Evolutionary conservation across 2,329 filamentous ascomycete species (phyloP).

Genomic region (Stagonosporopsis cucurbitacearum): DNA sequence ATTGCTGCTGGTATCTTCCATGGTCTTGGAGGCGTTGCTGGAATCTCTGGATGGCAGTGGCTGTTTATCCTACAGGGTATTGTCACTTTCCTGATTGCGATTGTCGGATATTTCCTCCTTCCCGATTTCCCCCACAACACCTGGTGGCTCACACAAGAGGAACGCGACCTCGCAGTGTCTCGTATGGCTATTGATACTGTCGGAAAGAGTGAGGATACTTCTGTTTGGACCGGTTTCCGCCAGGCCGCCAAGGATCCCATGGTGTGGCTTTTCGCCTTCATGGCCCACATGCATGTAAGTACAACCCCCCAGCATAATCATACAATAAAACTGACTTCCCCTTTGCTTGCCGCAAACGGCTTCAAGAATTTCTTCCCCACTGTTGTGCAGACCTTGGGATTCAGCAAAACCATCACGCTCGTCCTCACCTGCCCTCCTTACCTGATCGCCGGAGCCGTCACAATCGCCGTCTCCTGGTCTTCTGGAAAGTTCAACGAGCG

Average conservation of each 20-base stretch:
- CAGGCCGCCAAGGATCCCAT: conserved; percentile 51
- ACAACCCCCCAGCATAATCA: conserved; percentile 28
- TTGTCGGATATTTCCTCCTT: conserved; percentile 64
- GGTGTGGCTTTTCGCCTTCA: conserved; percentile 50
- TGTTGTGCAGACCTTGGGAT: conserved; percentile 68
- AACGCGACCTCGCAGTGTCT: conserved; percentile 48
- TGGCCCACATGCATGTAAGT: conserved; percentile 49
- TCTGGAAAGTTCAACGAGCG: conserved; percentile 75
- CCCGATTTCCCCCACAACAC: conserved; percentile 69
- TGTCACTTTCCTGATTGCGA: conserved; percentile 67
- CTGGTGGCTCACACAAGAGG: conserved; percentile 48
- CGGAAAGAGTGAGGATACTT: conserved; percentile 50
- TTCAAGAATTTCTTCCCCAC: conserved; percentile 66
- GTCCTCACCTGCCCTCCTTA: conserved; percentile 53
- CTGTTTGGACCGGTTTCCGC: conserved; percentile 49
- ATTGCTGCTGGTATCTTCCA: conserved; percentile 66
- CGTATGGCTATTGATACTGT: conserved; percentile 48
- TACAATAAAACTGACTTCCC: neutral
- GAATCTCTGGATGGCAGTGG: conserved; percentile 69
- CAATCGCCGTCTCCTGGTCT: conserved; percentile 71
- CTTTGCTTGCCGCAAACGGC: conserved; percentile 38
- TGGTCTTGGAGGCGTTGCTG: conserved; percentile 66
- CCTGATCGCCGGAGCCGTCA: conserved; percentile 63
- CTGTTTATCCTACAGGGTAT: conserved; percentile 74
- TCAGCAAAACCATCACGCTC: conserved; percentile 61